Percentiles rank a stretch among this genome's conserved stretches.
These are phyloP conservation scores for Cadophora sp. DNA, from an alignment of 2,329 filamentous ascomycete genomes.

Conservation along the genomic window DNA sequence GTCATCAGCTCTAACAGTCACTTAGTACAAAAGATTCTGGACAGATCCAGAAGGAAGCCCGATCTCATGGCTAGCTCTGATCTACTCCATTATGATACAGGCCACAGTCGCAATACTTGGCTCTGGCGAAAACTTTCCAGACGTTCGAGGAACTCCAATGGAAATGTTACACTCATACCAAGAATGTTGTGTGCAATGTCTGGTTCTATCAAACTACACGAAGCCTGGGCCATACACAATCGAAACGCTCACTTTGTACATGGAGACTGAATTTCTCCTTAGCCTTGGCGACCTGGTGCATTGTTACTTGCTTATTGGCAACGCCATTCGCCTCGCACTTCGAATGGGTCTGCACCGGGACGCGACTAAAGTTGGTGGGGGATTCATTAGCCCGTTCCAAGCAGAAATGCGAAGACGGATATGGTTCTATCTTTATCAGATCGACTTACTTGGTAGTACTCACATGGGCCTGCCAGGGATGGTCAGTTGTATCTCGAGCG, in stretches of 20 bases:
- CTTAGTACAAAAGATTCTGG: slow-evolving; percentile 58
- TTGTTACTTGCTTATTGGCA: slow-evolving; percentile 59
- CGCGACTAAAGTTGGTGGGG: slow-evolving; percentile 44
- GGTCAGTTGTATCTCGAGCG: slow-evolving; percentile 67
- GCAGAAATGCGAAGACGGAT: slow-evolving; percentile 74
- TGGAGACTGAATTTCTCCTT: slow-evolving; percentile 60
- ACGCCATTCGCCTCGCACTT: slow-evolving; percentile 60
- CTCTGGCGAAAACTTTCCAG: slow-evolving; percentile 53
- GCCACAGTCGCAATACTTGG: slow-evolving; percentile 50
- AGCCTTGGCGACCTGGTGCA: slow-evolving; percentile 58
- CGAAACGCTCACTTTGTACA: slow-evolving; percentile 54
- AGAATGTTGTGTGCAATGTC: slow-evolving; percentile 56
- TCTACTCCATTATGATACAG: slow-evolving; percentile 46
- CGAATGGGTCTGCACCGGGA: slow-evolving; percentile 66
- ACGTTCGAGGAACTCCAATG: slow-evolving; percentile 51
- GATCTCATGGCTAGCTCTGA: slow-evolving; percentile 56
- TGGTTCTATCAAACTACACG: slow-evolving; percentile 57
- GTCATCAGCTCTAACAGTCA: neutral
- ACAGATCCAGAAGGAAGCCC: slow-evolving; percentile 48
- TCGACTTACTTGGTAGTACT: slow-evolving; percentile 70
- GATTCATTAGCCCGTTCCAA: slow-evolving; percentile 69
- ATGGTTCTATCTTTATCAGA: slow-evolving; percentile 61
- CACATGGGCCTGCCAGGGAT: slow-evolving; percentile 73
- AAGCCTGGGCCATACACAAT: slow-evolving; percentile 56
- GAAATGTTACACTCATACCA: slow-evolving; percentile 57